Evolutionary conservation across 2,329 filamentous ascomycete species (phyloP).

Genomic region (Penicillium glabrum): DNA sequence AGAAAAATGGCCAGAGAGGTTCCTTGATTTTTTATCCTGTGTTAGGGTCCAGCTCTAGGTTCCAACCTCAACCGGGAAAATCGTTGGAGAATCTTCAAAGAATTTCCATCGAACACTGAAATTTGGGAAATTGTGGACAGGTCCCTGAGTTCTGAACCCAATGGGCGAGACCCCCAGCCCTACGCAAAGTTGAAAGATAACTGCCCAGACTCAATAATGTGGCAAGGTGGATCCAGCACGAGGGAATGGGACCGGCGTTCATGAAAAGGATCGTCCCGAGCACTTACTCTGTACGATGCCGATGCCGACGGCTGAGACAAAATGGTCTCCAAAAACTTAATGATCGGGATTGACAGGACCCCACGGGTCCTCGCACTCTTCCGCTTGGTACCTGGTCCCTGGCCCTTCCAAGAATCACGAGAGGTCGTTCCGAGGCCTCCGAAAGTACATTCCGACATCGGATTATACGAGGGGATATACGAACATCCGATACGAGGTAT

Average conservation of each 20-base stretch:
- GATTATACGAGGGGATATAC: too few relatives aligned
- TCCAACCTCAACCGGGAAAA: neutral
- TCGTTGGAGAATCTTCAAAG: neutral
- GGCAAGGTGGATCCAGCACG: neutral
- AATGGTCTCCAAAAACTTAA: neutral
- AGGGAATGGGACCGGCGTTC: neutral
- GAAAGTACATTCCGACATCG: too few relatives aligned
- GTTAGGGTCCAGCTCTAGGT: neutral
- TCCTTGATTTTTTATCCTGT: neutral
- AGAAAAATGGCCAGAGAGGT: neutral
- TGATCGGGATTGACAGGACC: neutral
- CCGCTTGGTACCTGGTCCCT: too few relatives aligned
- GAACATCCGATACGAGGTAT: too few relatives aligned
- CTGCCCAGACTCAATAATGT: neutral
- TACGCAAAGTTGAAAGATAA: neutral
- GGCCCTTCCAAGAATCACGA: too few relatives aligned
- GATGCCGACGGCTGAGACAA: neutral
- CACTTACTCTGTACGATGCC: neutral
- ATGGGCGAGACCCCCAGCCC: neutral
- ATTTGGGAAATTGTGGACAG: neutral
- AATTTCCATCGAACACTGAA: neutral
- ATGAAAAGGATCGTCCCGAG: neutral
- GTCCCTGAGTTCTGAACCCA: neutral
- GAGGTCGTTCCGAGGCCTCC: too few relatives aligned
- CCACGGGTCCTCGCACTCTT: neutral